Percentiles rank a stretch among this genome's conserved stretches.
These are phyloP conservation scores for Albatrellus ellisii DNA, from an alignment of 768 basidiomycete species.

Conservation along the genomic window DNA sequence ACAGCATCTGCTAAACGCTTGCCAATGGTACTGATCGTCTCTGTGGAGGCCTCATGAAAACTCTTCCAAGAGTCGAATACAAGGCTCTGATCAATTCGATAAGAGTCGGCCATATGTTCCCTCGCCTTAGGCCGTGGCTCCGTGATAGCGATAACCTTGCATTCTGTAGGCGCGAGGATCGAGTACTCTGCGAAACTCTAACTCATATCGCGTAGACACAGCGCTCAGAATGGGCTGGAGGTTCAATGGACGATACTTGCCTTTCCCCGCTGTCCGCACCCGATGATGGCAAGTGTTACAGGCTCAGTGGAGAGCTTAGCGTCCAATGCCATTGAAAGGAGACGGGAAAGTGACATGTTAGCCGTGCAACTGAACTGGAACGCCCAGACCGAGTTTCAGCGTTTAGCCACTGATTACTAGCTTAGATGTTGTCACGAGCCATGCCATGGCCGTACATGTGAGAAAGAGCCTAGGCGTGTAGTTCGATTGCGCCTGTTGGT, in stretches of 20 bases:
- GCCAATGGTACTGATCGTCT: slow-evolving; percentile 48
- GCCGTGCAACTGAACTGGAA: not conserved
- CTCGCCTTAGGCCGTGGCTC: slow-evolving; percentile 67
- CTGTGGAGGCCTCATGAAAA: slow-evolving; percentile 52
- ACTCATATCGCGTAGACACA: not conserved
- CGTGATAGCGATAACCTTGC: slow-evolving; percentile 75
- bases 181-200: slow-evolving; percentile 60
- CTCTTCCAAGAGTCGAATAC: slow-evolving; percentile 65
- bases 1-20: slow-evolving; percentile 74
- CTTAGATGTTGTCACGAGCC: not conserved
- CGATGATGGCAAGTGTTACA: slow-evolving; percentile 65
- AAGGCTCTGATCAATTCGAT: slow-evolving; percentile 53
- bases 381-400: not conserved
- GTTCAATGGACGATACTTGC: slow-evolving; percentile 23
- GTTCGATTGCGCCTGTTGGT: not conserved
- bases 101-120: slow-evolving; percentile 36
- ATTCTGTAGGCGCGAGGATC: slow-evolving; percentile 39
- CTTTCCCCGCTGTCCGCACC: slow-evolving; percentile 75
- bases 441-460: not conserved
- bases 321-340: slow-evolving; percentile 15
- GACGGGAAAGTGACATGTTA: not conserved
- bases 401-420: not conserved
- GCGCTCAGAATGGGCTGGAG: not conserved
- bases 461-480: not conserved
- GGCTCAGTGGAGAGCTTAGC: slow-evolving; percentile 19